phyloP scores from a whole-genome alignment of 192 early-diverging fungal genomes.

The Borealophlyctis nickersoniae region DNA sequence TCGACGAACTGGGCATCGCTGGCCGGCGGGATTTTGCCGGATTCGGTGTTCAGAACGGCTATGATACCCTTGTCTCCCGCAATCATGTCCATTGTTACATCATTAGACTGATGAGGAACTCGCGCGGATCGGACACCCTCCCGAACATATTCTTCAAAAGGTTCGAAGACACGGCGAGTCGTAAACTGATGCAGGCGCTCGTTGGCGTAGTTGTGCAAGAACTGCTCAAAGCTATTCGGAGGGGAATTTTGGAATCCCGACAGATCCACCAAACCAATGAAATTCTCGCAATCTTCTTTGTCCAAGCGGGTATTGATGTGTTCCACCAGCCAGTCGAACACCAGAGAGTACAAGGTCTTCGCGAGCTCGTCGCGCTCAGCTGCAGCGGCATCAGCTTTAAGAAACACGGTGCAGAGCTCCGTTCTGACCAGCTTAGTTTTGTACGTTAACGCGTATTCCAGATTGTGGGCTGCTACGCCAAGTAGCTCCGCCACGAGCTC shows the following conservation, averaged over 20 bases:
- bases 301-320: conserved; percentile 82
- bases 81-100: conserved; percentile 53
- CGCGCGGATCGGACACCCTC: conserved; percentile 51
- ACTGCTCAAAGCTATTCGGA: conserved; percentile 39
- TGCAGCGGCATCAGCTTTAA: conserved; percentile 72
- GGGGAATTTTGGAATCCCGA: conserved; percentile 61
- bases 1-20: conserved; percentile 22
- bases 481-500: conserved; percentile 75
- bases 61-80: conserved; percentile 37
- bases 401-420: conserved; percentile 87
- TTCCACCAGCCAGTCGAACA: conserved; percentile 90
- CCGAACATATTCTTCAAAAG: conserved; percentile 47
- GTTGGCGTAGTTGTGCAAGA: conserved; percentile 48
- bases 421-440: conserved; percentile 76
- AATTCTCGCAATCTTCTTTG: conserved; percentile 71
- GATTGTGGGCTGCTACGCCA: conserved; percentile 67
- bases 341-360: conserved; percentile 77
- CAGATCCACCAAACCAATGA: conserved; percentile 81
- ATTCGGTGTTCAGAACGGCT: conserved; percentile 23
- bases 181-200: conserved; percentile 65
- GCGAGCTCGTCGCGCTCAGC: conserved; percentile 82
- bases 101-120: conserved; percentile 41
- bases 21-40: background rate
- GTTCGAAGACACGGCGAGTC: conserved; percentile 53
- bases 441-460: conserved; percentile 74